Conservation (phyloP, 2,329 filamentous ascomycete species). For the Aureobasidium sp. region DNA sequence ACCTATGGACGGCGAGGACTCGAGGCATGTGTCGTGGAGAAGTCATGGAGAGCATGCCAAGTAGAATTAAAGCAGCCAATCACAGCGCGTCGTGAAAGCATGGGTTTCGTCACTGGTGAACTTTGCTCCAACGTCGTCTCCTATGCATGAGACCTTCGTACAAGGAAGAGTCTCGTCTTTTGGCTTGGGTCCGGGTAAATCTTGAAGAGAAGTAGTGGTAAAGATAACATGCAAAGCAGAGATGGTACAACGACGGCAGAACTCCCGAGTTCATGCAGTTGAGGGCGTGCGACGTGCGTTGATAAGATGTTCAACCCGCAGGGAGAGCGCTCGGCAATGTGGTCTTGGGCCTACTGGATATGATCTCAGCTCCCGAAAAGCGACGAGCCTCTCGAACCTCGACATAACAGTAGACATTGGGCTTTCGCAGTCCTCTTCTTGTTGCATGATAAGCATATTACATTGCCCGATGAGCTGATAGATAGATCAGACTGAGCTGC, state of each 20-base stretch:
- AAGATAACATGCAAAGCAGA: neutral
- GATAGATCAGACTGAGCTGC: neutral
- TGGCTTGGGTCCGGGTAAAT: neutral
- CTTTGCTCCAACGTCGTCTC: slow-evolving; percentile 8
- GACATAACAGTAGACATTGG: neutral
- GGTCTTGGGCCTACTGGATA: neutral
- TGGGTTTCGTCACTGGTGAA: neutral
- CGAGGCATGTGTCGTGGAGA: slow-evolving; percentile 8
- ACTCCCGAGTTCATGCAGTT: neutral
- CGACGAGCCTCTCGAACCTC: neutral
- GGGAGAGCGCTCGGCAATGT: neutral
- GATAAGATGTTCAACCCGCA: neutral
- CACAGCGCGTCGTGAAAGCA: neutral
- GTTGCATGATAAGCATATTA: neutral
- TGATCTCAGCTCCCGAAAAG: neutral
- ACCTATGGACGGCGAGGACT: slow-evolving; percentile 4
- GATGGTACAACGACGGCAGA: neutral
- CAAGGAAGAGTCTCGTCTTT: neutral
- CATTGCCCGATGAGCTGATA: neutral
- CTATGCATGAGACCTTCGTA: slow-evolving; percentile 1
- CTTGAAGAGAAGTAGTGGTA: neutral
- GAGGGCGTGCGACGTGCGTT: neutral
- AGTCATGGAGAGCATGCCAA: neutral
- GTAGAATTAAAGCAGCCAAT: neutral
- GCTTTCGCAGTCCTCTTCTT: neutral